Conservation (phyloP, 2,329 filamentous ascomycete species). For the Alternaria incomplexa region DNA sequence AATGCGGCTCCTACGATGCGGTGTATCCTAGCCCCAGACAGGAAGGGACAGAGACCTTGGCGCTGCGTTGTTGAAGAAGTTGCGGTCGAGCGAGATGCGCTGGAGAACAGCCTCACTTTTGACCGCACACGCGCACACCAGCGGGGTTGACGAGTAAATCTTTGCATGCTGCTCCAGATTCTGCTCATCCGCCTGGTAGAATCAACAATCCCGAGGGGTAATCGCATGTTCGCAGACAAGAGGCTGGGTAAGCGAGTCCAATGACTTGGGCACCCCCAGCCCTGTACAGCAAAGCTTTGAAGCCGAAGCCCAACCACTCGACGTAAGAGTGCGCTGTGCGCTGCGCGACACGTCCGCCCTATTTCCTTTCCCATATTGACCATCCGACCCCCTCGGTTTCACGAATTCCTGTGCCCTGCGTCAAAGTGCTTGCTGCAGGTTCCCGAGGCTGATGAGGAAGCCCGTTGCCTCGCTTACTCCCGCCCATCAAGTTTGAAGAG, state of each 20-base stretch:
- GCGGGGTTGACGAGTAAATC: background rate
- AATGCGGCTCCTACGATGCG: slow-evolving; percentile 19
- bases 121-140: background rate
- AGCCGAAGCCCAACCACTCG: slow-evolving; percentile 34
- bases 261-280: slow-evolving; percentile 31
- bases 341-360: slow-evolving; percentile 18
- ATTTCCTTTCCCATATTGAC: slow-evolving; percentile 11
- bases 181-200: slow-evolving; percentile 1
- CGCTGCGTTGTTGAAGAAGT: slow-evolving; percentile 19
- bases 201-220: slow-evolving; percentile 8
- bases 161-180: background rate
- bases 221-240: slow-evolving; percentile 25
- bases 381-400: slow-evolving; percentile 2
- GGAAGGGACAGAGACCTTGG: slow-evolving; percentile 17
- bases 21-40: slow-evolving; percentile 16
- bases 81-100: slow-evolving; percentile 21
- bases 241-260: slow-evolving; percentile 32
- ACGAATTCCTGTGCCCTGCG: slow-evolving; percentile 16
- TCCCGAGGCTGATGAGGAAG: slow-evolving; percentile 12
- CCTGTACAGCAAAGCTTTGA: slow-evolving; percentile 22
- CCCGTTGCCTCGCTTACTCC: slow-evolving; percentile 17
- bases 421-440: slow-evolving; percentile 19
- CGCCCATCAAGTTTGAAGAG: slow-evolving; percentile 5
- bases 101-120: slow-evolving; percentile 21
- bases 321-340: slow-evolving; percentile 30